Evolutionary conservation across 1,284 basidiomycete species (phyloP).

Genomic region (Amylostereum areolatum): DNA sequence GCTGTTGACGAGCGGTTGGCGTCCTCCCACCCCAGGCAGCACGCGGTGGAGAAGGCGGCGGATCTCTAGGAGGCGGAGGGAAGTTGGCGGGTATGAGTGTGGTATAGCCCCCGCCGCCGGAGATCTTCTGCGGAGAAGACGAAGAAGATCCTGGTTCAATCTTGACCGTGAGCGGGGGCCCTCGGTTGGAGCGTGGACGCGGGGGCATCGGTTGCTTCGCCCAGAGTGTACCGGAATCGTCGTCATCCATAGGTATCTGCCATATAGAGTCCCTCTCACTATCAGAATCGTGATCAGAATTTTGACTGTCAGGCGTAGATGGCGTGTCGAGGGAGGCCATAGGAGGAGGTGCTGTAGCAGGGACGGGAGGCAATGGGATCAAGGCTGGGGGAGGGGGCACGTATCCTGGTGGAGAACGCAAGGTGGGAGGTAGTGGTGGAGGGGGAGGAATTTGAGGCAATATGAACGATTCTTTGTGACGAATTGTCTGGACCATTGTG

Average conservation of each 20-base stretch:
- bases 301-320: slow-evolving; percentile 10
- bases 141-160: slow-evolving; percentile 20
- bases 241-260: slow-evolving; percentile 25
- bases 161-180: slow-evolving; percentile 37
- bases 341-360: slow-evolving; percentile 11
- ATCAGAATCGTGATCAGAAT: slow-evolving; percentile 33
- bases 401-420: slow-evolving; percentile 4
- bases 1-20: slow-evolving; percentile 5
- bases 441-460: slow-evolving; percentile 12
- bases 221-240: slow-evolving; percentile 11
- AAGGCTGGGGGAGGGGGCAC: slow-evolving; percentile 11
- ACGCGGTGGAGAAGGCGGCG: slow-evolving; percentile 17
- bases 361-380: slow-evolving; percentile 6
- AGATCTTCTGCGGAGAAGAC: slow-evolving; percentile 15
- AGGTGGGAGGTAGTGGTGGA: slow-evolving; percentile 10
- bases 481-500: not conserved
- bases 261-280: slow-evolving; percentile 32
- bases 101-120: slow-evolving; percentile 9
- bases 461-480: slow-evolving; percentile 4
- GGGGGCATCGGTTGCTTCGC: slow-evolving; percentile 7
- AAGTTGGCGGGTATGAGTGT: slow-evolving; percentile 16
- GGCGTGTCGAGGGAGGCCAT: slow-evolving; percentile 11
- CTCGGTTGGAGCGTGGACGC: slow-evolving; percentile 9
- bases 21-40: slow-evolving; percentile 8
- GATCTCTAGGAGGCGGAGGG: slow-evolving; percentile 16